Evolutionary conservation across 2,329 filamentous ascomycete species (phyloP).

Genomic region (Xylariaceae sp.): DNA sequence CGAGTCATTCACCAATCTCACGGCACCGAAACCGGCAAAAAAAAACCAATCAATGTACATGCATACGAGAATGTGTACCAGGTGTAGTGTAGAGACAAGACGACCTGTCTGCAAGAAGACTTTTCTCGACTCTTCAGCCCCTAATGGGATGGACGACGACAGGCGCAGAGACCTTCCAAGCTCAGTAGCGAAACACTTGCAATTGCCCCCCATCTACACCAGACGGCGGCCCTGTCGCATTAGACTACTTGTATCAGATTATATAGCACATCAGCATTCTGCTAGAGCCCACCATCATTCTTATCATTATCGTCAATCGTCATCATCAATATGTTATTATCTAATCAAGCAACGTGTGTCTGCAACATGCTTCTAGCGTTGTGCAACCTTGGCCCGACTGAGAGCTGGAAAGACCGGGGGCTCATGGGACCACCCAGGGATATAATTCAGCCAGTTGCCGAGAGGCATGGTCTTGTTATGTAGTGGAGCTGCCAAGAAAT

Average conservation of each 20-base stretch:
- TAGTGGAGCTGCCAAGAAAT: slow-evolving; percentile 10
- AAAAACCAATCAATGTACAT: slow-evolving; percentile 21
- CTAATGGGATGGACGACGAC: too few species aligned
- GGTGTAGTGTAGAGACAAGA: slow-evolving; percentile 6
- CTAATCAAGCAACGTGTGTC: slow-evolving; percentile 21
- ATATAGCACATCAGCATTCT: too few species aligned
- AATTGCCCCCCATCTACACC: too few species aligned
- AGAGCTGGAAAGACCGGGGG: slow-evolving; percentile 15
- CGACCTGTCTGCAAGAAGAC: neutral
- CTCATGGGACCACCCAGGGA: slow-evolving; percentile 30
- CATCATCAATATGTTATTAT: too few species aligned
- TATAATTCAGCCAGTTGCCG: slow-evolving; percentile 18
- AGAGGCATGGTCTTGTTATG: slow-evolving; percentile 8
- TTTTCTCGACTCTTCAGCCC: too few species aligned
- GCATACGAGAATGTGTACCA: slow-evolving; percentile 8
- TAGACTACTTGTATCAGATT: too few species aligned
- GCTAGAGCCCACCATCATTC: too few species aligned
- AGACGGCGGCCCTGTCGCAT: too few species aligned
- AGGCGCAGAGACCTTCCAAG: too few species aligned
- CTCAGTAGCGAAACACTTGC: too few species aligned
- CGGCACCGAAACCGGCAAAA: slow-evolving; percentile 28
- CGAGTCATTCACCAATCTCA: slow-evolving; percentile 31
- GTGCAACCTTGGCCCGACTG: slow-evolving; percentile 21
- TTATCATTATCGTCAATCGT: too few species aligned
- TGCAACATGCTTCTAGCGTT: slow-evolving; percentile 23